These are phyloP conservation scores for Huiozyma naganishii DNA, from an alignment of 805 yeast genomes.

Conservation along the genomic window DNA sequence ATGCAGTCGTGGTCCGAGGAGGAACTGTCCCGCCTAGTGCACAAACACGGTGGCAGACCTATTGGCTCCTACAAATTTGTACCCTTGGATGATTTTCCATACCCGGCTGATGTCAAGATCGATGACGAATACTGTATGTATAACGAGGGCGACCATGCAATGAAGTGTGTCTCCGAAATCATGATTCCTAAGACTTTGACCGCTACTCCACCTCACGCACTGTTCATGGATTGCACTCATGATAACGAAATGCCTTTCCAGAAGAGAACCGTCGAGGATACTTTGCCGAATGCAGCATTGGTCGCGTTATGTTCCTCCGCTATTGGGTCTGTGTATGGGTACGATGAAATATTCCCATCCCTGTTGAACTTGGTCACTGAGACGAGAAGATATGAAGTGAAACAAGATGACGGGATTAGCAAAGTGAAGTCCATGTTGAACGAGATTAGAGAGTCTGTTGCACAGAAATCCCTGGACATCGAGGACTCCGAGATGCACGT, in stretches of 20 bases:
- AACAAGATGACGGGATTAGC: constrained; percentile 53
- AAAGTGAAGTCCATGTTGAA: constrained; percentile 54
- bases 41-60: constrained; percentile 90
- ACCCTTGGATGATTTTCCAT: constrained; percentile 65
- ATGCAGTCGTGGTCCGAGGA: constrained; percentile 91
- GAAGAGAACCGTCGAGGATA: constrained; percentile 87
- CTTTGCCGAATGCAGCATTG: constrained; percentile 87
- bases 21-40: constrained; percentile 77
- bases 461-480: constrained; percentile 34
- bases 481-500: constrained; percentile 84
- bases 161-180: constrained; percentile 42
- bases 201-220: constrained; percentile 76
- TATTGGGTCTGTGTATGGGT: constrained; percentile 88
- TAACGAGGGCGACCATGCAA: constrained; percentile 9
- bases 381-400: constrained; percentile 44
- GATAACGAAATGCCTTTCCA: constrained; percentile 87
- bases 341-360: constrained; percentile 82
- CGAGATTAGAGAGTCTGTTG: constrained; percentile 45
- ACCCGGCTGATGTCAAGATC: constrained; percentile 44
- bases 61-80: constrained; percentile 82
- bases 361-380: constrained; percentile 76
- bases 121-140: constrained; percentile 18
- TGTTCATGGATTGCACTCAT: constrained; percentile 96
- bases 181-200: constrained; percentile 57
- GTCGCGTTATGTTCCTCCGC: constrained; percentile 91